Base-by-base conservation (phyloP, 768 basidiomycete genomes). In the Fistulinella prunicolor region DNA sequence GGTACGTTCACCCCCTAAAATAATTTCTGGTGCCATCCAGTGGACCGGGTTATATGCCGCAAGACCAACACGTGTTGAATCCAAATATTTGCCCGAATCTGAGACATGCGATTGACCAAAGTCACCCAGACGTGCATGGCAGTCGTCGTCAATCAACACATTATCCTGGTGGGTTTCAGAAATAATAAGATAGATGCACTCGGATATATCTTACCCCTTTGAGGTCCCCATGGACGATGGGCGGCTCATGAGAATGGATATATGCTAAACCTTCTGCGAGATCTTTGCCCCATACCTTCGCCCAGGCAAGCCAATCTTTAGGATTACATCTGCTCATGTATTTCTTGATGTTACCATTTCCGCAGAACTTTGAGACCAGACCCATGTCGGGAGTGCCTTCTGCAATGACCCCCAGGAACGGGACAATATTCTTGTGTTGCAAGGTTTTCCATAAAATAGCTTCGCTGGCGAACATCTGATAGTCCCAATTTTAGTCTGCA, bases 211-310 rank as follows among this genome's bases (percentile, higher is more conserved):
- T 56, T 41, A 51, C 73, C 24, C 65, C 66, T 51, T 74, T 75
- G 22, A 75, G 24, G 53, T 75, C 74, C 7, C 73, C 70, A 21
- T 75, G 73, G 13, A 72, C 51, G 22, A 75, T 58, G 24, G 64
- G 58, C 0, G 64, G 64, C 4, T 61, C 45, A 14, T 55, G 52
- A 7, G 6, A 16, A 20, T 68, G 64, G 19, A 68, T 50, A 32
- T 61, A 68, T 12, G 36, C 14, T 12, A 65, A 51, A 21, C 28
- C 66, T 32, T 51, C 32, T 8, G 59, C 61, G 23, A 63, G 45
- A 24, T 54, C 62, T 30, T 9, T 44, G 29, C 29, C 51, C 52
- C 29, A 59, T 13, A 4, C 12, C 22, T 42, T 30, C 29, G 57
- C 53, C 44, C 53, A 23, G 7, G 21, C 16, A 23, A 19, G 46